Conservation (phyloP, 2,329 filamentous ascomycete genomes). For the Rutstroemia sp. region DNA sequence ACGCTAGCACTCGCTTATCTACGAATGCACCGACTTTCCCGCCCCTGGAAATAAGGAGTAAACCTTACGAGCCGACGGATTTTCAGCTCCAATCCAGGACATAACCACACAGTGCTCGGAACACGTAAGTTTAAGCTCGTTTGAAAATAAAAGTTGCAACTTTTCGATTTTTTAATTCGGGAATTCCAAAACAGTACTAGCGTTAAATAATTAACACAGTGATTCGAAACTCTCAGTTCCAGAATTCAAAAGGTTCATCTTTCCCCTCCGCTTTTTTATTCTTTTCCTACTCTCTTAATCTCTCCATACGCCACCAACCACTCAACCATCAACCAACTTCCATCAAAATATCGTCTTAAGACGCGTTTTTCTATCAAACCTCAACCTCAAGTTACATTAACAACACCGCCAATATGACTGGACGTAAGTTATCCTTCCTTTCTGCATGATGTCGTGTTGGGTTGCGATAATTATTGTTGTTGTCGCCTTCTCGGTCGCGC, state of each 20-base stretch:
- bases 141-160: background rate
- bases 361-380: conserved; percentile 12
- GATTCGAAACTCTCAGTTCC: background rate
- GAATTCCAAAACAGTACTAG: conserved; percentile 3
- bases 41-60: background rate
- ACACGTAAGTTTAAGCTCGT: too few species aligned
- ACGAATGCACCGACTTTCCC: background rate
- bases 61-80: too few species aligned
- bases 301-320: background rate
- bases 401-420: conserved; percentile 44
- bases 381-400: conserved; percentile 20
- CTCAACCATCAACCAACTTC: conserved; percentile 4
- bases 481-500: conserved; percentile 5
- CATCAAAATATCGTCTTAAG: conserved; percentile 13
- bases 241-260: conserved; percentile 1
- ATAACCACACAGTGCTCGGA: too few species aligned
- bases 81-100: too few species aligned
- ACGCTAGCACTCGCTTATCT: conserved; percentile 3
- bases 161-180: background rate
- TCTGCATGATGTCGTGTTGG: conserved; percentile 38
- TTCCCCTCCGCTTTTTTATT: background rate
- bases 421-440: conserved; percentile 42
- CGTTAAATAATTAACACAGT: background rate
- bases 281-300: conserved; percentile 5
- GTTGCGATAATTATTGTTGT: conserved; percentile 68